Conservation (phyloP, 176 grass and related monocot species). For the Musa itinerans region DNA sequence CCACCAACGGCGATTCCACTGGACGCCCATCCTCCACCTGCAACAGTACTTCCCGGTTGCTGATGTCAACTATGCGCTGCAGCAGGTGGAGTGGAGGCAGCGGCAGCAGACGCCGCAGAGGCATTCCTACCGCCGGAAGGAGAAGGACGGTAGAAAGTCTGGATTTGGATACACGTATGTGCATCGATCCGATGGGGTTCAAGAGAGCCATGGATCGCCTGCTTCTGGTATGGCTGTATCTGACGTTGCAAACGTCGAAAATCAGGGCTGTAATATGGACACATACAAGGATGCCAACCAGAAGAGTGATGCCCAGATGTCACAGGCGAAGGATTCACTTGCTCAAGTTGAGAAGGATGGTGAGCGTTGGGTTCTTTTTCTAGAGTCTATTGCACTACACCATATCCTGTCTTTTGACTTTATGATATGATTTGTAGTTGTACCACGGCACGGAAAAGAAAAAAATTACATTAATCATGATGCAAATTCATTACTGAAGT, state of each 20-base stretch:
- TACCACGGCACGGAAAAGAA: not conserved
- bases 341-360: not conserved
- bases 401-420: not conserved
- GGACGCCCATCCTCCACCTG: slow-evolving; percentile 72
- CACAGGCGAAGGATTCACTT: not conserved
- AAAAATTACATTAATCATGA: not conserved
- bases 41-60: slow-evolving; percentile 82
- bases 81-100: slow-evolving; percentile 44
- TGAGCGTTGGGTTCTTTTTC: not conserved
- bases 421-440: not conserved
- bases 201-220: slow-evolving; percentile 3
- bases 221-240: not conserved
- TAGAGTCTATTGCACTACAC: not conserved
- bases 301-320: not conserved
- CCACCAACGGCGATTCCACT: slow-evolving; percentile 67
- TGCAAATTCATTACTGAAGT: not conserved
- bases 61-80: slow-evolving; percentile 57
- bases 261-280: not conserved
- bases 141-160: slow-evolving; percentile 19
- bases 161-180: slow-evolving; percentile 21
- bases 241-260: not conserved
- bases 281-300: not conserved
- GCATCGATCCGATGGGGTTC: slow-evolving; percentile 6
- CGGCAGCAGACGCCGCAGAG: slow-evolving; percentile 27
- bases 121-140: slow-evolving; percentile 7